Conservation (phyloP, 1,284 basidiomycete species). For the Phellopilus nigrolimitatus region DNA sequence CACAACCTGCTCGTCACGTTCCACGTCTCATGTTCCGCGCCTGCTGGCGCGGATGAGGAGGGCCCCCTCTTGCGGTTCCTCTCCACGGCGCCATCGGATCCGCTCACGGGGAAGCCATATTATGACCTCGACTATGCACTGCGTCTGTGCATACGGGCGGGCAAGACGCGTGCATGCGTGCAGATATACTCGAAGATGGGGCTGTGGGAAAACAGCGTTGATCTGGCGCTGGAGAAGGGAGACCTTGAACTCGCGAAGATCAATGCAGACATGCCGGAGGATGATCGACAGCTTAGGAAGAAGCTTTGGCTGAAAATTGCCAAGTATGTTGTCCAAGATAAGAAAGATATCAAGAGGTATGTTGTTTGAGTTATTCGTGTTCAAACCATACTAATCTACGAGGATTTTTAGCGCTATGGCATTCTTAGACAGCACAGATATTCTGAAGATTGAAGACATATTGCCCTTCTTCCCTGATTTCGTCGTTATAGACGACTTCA, state of each 20-base stretch:
- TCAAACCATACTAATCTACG: slow-evolving; percentile 9
- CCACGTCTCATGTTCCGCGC: slow-evolving; percentile 52
- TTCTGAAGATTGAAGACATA: slow-evolving; percentile 98
- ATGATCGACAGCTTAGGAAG: slow-evolving; percentile 82
- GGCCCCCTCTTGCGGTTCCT: slow-evolving; percentile 83
- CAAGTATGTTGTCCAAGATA: slow-evolving; percentile 93
- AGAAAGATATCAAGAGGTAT: slow-evolving; percentile 95
- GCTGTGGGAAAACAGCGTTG: slow-evolving; percentile 93
- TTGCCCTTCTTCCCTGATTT: slow-evolving; percentile 99
- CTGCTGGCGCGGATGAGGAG: slow-evolving; percentile 54
- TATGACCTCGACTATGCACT: slow-evolving; percentile 98
- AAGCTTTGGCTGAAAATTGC: slow-evolving; percentile 98
- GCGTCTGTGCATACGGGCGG: slow-evolving; percentile 81
- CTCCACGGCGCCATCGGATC: slow-evolving; percentile 76
- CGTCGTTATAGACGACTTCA: slow-evolving; percentile 99
- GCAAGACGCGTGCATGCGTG: slow-evolving; percentile 86
- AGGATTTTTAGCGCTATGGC: slow-evolving; percentile 75
- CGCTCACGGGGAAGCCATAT: slow-evolving; percentile 81
- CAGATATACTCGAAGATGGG: slow-evolving; percentile 99
- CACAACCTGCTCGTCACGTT: slow-evolving; percentile 95
- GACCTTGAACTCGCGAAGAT: slow-evolving; percentile 91
- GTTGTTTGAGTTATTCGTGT: slow-evolving; percentile 30
- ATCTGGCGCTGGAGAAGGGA: slow-evolving; percentile 89
- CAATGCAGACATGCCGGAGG: slow-evolving; percentile 91
- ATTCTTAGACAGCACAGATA: slow-evolving; percentile 89